These are phyloP conservation scores for Chenopodium quinoa DNA, from an alignment of 148 eudicot genomes.

Conservation along the genomic window DNA sequence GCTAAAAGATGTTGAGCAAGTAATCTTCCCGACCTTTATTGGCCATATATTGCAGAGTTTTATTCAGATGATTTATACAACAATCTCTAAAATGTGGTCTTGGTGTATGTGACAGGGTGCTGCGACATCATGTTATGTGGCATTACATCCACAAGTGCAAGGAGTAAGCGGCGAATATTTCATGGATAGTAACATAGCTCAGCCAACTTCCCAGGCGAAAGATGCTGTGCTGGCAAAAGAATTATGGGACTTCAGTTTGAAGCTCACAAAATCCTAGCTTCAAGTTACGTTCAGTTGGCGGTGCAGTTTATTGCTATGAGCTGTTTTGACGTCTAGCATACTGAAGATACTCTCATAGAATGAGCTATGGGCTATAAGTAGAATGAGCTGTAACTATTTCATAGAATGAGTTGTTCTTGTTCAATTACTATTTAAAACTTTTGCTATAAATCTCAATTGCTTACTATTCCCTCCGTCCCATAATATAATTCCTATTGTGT, in stretches of 20 bases:
- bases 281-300: not conserved
- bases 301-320: not conserved
- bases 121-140: constrained; percentile 70
- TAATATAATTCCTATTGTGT: too few relatives aligned
- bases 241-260: constrained; percentile 73
- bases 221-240: constrained; percentile 54
- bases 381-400: not conserved
- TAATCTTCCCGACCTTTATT: constrained; percentile 14
- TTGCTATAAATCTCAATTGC: not conserved
- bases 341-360: not conserved
- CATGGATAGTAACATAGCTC: constrained; percentile 56
- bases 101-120: constrained; percentile 45
- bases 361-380: too few relatives aligned
- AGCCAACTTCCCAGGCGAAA: constrained; percentile 36
- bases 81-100: not conserved
- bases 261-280: constrained; percentile 17
- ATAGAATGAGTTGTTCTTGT: not conserved
- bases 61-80: not conserved
- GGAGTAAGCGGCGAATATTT: constrained; percentile 65
- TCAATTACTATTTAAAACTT: not conserved
- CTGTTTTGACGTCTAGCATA: not conserved
- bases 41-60: not conserved
- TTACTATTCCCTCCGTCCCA: not conserved
- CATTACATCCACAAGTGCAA: constrained; percentile 56
- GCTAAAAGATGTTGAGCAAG: constrained; percentile 68